Base-by-base conservation (phyloP, 2,329 filamentous ascomycete species). In the Verticillium nonalfalfae region DNA sequence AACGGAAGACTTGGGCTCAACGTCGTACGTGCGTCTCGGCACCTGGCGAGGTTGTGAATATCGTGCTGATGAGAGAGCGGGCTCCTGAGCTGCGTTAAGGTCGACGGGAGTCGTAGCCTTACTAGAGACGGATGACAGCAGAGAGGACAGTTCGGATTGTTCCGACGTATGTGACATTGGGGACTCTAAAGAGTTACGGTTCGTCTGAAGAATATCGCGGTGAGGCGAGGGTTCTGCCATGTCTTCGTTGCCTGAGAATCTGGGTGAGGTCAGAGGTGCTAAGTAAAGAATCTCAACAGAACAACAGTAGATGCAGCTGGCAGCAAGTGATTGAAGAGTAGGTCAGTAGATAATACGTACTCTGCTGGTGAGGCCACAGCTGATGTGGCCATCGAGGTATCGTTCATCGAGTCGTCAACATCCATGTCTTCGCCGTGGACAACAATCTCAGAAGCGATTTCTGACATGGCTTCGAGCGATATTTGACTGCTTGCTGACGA, bases 1-100 rank as follows among this genome's bases (percentile, higher is more conserved):
- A 69, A 99, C 93, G 15, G 94, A 96, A 7, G 91, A 90, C 68
- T 87, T 92, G 13, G 92, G 89, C 50, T 84, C 84, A 63, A 90
- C 85, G 68, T 87, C 84, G 71, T 83, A 86, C 64, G 60, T 74
- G 59, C 72, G 72, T 63, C 77, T 74, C 40, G 71, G 67, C 40
- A 68, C 68, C 54, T 68, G 66, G 56, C 66, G 66, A 66, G 61
- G 55, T 3, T 58, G 63, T 39, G 63, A 60, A 11, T 60, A 52
- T 18, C 57, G 60, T n/a, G 60, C 50, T 31, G 67, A 61, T 64
- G 67, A 68, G 40, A 67, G 65, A 56, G 62, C 56, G 38, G 56
- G 52, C 60, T 65, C 65, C 39, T 62, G 69, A 18, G 66, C 52
- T 40, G 64, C 66, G 31, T 75, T 75, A 18, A 68, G 65, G 58